Evolutionary conservation across 1,139 yeast genomes (phyloP).

Genomic region (Nakaseomyces bracarensis): DNA sequence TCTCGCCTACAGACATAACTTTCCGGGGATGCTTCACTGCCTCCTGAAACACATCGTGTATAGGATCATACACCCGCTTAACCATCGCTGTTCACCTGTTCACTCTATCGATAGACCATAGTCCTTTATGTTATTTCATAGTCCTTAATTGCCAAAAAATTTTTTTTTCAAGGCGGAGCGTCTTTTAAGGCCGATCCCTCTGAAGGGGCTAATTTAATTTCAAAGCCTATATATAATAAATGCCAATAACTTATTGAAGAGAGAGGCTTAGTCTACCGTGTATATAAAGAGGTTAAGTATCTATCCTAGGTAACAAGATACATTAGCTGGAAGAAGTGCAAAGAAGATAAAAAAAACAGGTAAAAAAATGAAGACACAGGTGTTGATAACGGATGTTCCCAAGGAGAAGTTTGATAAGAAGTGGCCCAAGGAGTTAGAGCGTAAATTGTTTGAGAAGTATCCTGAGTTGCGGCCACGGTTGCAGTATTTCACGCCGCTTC

Average conservation of each 20-base stretch:
- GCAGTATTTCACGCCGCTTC: conserved; percentile 28
- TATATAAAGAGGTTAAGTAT: too few species aligned
- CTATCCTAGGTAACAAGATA: too few species aligned
- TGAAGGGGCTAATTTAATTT: too few species aligned
- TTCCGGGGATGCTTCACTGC: conserved; percentile 7
- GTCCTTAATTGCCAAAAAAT: too few species aligned
- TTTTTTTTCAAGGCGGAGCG: too few species aligned
- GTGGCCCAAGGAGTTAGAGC: conserved; percentile 26
- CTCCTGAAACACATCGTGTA: conserved; percentile 30
- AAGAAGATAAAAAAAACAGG: background rate
- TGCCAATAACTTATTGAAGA: too few species aligned
- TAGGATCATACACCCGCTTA: conserved; percentile 31
- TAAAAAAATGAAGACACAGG: conserved; percentile 19
- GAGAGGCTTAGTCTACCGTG: too few species aligned
- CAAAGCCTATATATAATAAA: too few species aligned
- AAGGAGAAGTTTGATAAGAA: conserved; percentile 18
- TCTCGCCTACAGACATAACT: conserved; percentile 5
- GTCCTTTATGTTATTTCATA: too few species aligned
- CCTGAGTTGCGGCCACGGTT: conserved; percentile 19
- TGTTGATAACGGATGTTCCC: conserved; percentile 29
- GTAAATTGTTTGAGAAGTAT: conserved; percentile 20
- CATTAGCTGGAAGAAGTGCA: background rate
- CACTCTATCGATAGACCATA: background rate
- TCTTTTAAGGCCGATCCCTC: too few species aligned
- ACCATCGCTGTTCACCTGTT: conserved; percentile 15